Evolutionary conservation across 1,139 yeast species (phyloP).

Genomic region (Tardiomyces digboiensis): DNA sequence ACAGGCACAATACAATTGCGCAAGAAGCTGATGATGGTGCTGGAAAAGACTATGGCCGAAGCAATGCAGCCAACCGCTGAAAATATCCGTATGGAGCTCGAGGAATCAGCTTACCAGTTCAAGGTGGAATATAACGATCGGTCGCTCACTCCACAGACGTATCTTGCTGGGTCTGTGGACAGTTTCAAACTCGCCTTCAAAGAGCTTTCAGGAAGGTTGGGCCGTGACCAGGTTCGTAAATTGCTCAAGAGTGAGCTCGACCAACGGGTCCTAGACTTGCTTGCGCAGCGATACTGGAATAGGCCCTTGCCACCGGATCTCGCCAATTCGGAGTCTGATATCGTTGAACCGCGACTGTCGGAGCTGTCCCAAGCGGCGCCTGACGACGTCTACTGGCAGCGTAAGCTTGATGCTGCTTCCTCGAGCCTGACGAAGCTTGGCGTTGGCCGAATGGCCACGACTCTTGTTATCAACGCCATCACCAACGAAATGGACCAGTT

Average conservation of each 20-base stretch:
- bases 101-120: conserved; percentile 86
- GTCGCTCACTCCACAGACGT: conserved; percentile 85
- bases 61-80: conserved; percentile 83
- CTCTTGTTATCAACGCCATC: conserved; percentile 71
- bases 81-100: conserved; percentile 82
- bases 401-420: conserved; percentile 75
- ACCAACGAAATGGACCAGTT: conserved; percentile 69
- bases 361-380: conserved; percentile 45
- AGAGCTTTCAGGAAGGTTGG: conserved; percentile 74
- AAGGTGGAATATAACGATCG: conserved; percentile 97
- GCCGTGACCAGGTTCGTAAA: conserved; percentile 72
- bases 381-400: conserved; percentile 80
- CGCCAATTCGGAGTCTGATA: conserved; percentile 1
- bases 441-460: conserved; percentile 83
- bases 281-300: conserved; percentile 93
- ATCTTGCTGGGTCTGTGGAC: conserved; percentile 87
- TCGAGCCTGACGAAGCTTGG: conserved; percentile 86
- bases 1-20: conserved; percentile 74
- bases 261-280: conserved; percentile 73
- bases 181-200: conserved; percentile 78
- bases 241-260: conserved; percentile 78
- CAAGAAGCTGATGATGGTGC: conserved; percentile 71
- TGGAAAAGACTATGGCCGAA: conserved; percentile 87
- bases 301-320: conserved; percentile 31
- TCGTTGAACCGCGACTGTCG: conserved; percentile 40